phyloP scores from a whole-genome alignment of 208 protist genomes.

The Leishmania aethiopica region DNA sequence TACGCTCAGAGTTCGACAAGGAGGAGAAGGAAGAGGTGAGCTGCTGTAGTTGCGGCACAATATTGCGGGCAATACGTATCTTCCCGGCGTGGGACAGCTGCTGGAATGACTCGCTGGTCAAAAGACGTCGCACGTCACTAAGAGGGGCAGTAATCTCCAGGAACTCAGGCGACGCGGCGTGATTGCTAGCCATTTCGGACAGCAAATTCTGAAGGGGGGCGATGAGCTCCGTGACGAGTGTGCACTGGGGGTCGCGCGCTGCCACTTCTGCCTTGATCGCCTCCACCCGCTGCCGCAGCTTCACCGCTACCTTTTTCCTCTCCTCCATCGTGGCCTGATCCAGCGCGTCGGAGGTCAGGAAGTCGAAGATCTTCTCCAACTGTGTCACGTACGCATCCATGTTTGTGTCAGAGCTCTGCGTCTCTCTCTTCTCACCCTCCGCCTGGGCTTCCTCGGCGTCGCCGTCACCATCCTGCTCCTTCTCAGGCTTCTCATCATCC shows the following conservation, averaged over 20 bases:
- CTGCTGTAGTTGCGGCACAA: constrained; percentile 58
- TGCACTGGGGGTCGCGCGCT: constrained; percentile 4
- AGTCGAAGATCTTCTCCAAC: constrained; percentile 39
- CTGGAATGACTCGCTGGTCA: constrained; percentile 45
- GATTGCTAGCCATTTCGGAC: constrained; percentile 21
- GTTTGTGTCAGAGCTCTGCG: neutral
- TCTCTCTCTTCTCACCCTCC: neutral
- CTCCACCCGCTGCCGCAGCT: constrained; percentile 35
- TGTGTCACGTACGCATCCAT: constrained; percentile 22
- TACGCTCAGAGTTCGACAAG: constrained; percentile 43
- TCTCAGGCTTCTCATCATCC: neutral
- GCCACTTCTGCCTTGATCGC: constrained; percentile 30
- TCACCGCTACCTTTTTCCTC: constrained; percentile 24
- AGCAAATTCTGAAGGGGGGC: constrained; percentile 55
- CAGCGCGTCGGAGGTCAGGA: constrained; percentile 52
- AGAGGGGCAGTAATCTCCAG: constrained; percentile 40
- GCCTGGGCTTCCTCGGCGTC: neutral
- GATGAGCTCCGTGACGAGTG: constrained; percentile 52
- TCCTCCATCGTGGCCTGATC: constrained; percentile 32
- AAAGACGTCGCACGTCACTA: constrained; percentile 38
- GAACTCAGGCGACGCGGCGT: constrained; percentile 32
- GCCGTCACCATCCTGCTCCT: neutral
- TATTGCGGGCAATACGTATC: constrained; percentile 22
- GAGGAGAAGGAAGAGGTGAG: constrained; percentile 38
- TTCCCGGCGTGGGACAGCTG: constrained; percentile 30